Evolutionary conservation across 2,329 filamentous ascomycete species (phyloP), one percentile per base, ranked within the genome.

Genomic region (Calonectria hawksworthii): DNA sequence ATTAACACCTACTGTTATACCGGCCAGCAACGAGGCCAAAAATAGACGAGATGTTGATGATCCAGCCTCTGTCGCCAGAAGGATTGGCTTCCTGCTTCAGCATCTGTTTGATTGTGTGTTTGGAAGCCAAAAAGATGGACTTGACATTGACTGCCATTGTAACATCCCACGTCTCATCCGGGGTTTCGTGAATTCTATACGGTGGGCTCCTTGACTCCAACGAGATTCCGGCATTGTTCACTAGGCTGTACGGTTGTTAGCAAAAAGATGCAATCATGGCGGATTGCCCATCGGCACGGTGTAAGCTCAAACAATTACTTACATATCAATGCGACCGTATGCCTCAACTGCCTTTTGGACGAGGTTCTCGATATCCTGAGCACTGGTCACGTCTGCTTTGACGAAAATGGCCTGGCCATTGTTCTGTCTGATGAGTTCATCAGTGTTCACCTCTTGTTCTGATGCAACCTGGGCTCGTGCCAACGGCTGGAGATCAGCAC

Each of bases 41-140:
- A 18, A 88, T 85, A 2, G 86, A 88, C 0, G 87, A 84, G 0
- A 87, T 86, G 68, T 90, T 90, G 52, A 90, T 84, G 64, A 90
- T 88, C 86, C 87, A 89, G 1, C 88, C 89, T 30, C 87, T 75
- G 59, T 88, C 85, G 21, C 87, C 86, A 3, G 76, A 80, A 2
- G 76, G 73, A 5, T 83, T 80, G 0, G 83, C 84, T 0, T 86
- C 82, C 74, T 92, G 90, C 9, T 83, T 82, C 14, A 90, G 81
- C 88, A 92, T 90, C 74, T 90, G 89, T 0, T 74, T 70, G 1
- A 84, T 81, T 1, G 86, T 87, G 74, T 87, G 88, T 65, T 90
- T 91, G 72, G 83, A 86, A 0, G 83, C 82, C 4, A 87, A 78
- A 65, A 86, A 87, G 3, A 86, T 82, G 0, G 83, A 84, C 16